phyloP scores from a whole-genome alignment of 1,284 basidiomycete genomes.

The Tilletiaria anomala region DNA sequence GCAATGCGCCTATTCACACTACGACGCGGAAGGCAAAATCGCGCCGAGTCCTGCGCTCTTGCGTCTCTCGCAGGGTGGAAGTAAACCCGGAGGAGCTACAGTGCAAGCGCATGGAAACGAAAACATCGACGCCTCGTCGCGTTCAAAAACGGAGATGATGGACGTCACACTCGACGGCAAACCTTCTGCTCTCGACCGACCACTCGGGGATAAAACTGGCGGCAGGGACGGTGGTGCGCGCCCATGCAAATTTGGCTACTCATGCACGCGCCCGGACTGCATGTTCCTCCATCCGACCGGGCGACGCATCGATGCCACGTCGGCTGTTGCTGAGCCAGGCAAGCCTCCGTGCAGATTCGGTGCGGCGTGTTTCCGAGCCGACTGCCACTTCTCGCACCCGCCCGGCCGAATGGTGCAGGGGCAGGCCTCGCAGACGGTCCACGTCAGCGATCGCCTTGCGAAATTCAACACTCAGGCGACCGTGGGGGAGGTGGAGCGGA shows the following conservation, averaged over 20 bases:
- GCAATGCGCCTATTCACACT: constrained; percentile 10
- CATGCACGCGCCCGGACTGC: neutral
- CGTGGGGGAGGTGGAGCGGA: neutral
- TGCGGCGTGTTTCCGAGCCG: neutral
- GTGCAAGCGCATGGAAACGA: no score
- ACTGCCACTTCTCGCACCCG: neutral
- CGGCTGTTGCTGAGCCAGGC: neutral
- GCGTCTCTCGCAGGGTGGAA: neutral
- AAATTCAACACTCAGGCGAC: neutral
- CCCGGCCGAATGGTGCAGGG: neutral
- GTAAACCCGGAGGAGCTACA: neutral
- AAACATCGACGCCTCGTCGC: neutral
- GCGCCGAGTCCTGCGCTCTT: constrained; percentile 3
- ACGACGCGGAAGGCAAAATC: constrained; percentile 4
- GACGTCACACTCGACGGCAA: neutral
- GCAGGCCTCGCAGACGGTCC: neutral
- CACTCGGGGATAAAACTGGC: constrained; percentile 1
- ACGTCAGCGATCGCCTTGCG: neutral
- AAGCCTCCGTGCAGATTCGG: neutral
- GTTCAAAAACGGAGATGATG: neutral
- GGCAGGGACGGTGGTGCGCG: no score
- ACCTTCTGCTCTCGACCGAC: neutral
- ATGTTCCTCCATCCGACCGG: neutral
- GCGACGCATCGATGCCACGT: neutral
- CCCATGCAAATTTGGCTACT: neutral